Evolutionary conservation across 805 yeast genomes (phyloP).

Genomic region (Candida saitoana): DNA sequence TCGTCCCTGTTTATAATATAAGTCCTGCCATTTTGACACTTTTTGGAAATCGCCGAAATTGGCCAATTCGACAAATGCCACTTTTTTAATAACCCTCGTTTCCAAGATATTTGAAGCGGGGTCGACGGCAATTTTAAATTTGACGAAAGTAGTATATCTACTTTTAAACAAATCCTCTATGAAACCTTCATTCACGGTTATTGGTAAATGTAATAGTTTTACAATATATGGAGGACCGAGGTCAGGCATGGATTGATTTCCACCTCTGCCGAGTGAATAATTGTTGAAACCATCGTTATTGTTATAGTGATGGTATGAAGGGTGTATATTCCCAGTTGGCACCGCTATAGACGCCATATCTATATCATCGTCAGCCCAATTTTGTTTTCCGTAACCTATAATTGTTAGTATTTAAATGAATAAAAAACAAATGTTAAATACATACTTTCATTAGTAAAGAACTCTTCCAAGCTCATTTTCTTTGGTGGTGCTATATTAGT

Average conservation of each 20-base stretch:
- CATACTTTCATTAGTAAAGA: conserved; percentile 44
- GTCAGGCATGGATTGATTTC: conserved; percentile 12
- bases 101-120: conserved; percentile 36
- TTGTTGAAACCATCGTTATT: conserved; percentile 6
- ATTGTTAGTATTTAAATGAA: neutral
- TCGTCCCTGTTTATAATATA: conserved; percentile 43
- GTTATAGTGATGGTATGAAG: conserved; percentile 10
- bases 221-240: conserved; percentile 60
- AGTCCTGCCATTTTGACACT: conserved; percentile 60
- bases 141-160: conserved; percentile 53
- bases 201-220: conserved; percentile 59
- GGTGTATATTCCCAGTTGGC: conserved; percentile 31
- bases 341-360: conserved; percentile 44
- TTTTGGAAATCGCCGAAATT: conserved; percentile 50
- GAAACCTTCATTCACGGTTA: conserved; percentile 46
- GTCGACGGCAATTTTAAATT: conserved; percentile 61
- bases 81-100: conserved; percentile 42
- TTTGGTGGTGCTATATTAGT: conserved; percentile 34
- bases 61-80: conserved; percentile 60
- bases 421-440: conserved; percentile 11
- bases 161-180: conserved; percentile 60
- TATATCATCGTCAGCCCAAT: conserved; percentile 47
- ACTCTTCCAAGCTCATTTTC: conserved; percentile 45
- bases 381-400: conserved; percentile 44
- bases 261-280: conserved; percentile 8